Base-by-base conservation (phyloP, 2,329 filamentous ascomycete genomes). In the Cladobotryum protrusum region DNA sequence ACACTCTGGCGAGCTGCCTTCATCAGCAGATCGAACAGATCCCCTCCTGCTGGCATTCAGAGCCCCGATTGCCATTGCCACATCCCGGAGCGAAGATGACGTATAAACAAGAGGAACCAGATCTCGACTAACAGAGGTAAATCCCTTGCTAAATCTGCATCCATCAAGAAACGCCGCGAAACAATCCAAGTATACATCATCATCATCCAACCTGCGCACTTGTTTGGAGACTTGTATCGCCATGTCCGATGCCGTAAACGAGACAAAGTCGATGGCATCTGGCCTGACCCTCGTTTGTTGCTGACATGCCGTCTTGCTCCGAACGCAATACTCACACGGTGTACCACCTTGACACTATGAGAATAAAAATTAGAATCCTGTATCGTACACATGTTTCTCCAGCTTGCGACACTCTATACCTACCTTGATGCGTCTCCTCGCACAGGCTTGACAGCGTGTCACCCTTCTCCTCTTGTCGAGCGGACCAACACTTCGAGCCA, bases 251-350 rank as follows among this genome's bases (percentile, higher is more conserved):
- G 35, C 17, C 5, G 29, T 43, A 12, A 44, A 43, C 14, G 18
- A 8, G 5, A 62, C 50, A 1, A 63, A 61, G 9, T 52, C 49
- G 1, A 45, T 20, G 4, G 32, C 9, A 0, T 19, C 0, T 14
- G 3, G 4, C n/a, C 0, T 0, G 24, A 29, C 11, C 24, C 24
- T 14, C 1, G 5, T 14, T 36, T 56, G 62, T 3, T 56, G 52
- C 2, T 50, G 42, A 3, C 62, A 65, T 4, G 5, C 17, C 29
- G 62, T 64, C 1, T 53, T 56, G 3, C 51, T 58, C 2, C 60
- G 61, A 7, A 49, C 40, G 11, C 61, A 65, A 3, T 65, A 58
- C 7, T 57, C 52, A 41, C 63, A 64, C 1, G 61, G 63, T 12
- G 33, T 47, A 0, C 54, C 57, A 0, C 59, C 61, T 24, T 63